Conservation (phyloP, 306 rosid species). For the Citrullus amarus region DNA sequence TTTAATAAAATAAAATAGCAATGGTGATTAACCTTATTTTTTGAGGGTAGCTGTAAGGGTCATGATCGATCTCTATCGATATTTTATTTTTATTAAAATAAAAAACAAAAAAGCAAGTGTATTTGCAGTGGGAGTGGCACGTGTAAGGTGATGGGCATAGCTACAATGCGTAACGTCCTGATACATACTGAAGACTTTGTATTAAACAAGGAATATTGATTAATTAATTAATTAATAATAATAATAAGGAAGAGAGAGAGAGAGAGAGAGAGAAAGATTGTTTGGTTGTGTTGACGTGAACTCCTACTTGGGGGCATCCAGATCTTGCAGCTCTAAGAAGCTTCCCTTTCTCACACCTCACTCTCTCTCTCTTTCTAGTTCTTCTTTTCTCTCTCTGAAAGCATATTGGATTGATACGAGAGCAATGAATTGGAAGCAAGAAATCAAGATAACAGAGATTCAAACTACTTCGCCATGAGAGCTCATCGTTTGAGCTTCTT, state of each 20-base stretch:
- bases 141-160: not conserved
- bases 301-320: not conserved
- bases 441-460: not conserved
- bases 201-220: not conserved
- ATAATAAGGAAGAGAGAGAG: not conserved
- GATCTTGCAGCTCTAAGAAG: conserved; percentile 10
- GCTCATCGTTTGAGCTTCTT: not conserved
- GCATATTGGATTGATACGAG: not conserved
- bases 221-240: not conserved
- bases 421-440: not conserved
- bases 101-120: not conserved
- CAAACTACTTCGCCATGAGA: not conserved
- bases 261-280: no score
- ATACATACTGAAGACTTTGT: not conserved
- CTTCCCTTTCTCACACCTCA: conserved; percentile 3
- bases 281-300: not conserved
- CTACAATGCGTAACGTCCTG: not conserved
- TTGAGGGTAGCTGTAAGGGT: not conserved
- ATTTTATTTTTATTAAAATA: not conserved
- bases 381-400: not conserved
- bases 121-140: not conserved
- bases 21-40: no score
- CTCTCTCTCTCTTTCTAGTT: not conserved
- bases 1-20: no score
- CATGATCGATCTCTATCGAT: not conserved